Evolutionary conservation across 495 filamentous ascomycete species (phyloP), one percentile per base, ranked within the genome.

Genomic region (Beverwykella pulmonaria): DNA sequence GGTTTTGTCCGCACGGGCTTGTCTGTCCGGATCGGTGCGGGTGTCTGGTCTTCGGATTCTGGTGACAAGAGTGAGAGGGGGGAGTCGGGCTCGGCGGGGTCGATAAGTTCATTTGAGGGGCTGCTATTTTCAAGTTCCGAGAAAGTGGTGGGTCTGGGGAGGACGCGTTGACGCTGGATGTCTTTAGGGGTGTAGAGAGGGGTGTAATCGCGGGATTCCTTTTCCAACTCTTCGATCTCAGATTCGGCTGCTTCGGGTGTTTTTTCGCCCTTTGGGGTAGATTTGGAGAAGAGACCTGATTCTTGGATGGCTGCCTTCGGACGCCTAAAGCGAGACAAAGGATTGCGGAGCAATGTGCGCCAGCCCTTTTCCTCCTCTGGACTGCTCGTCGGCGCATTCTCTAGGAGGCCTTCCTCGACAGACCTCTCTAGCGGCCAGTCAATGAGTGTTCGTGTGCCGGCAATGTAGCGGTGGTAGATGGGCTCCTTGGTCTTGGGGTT

Each of bases 391-490:
- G 39, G 5, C 17, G 6, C 39, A 44, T 2, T 14, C 15, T 44
- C 39, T 10, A 14, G 9, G 39, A n/a, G 39, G 17, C 8, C 19
- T 30, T 36, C 30, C 9, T 3, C 19, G n/a, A 20, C 52, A 12
- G 52, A 36, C 52, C 2, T 30, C 2, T 55, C 52, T 20, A 22
- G 32, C n/a, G 52, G 52, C 52, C 52, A 55, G 25, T 30, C 26
- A 30, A 55, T 34, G 7, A 22, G 5, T 2, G 8, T 8, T 22
- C 29, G 25, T 10, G 52, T 55, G 27, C 52, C 52, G n/a, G 25
- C 25, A n/a, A 55, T 36, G 52, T 30, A 55, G 25, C 52, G 25
- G 26, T 55, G 25, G 52, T 30, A 55, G 52, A 55, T 17, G 6
- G 52, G 26, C 14, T 55, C 29, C 2, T 27, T 27, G 25, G 52